Conservation (phyloP, 495 filamentous ascomycete genomes). For the Aspergillus baeticus region DNA sequence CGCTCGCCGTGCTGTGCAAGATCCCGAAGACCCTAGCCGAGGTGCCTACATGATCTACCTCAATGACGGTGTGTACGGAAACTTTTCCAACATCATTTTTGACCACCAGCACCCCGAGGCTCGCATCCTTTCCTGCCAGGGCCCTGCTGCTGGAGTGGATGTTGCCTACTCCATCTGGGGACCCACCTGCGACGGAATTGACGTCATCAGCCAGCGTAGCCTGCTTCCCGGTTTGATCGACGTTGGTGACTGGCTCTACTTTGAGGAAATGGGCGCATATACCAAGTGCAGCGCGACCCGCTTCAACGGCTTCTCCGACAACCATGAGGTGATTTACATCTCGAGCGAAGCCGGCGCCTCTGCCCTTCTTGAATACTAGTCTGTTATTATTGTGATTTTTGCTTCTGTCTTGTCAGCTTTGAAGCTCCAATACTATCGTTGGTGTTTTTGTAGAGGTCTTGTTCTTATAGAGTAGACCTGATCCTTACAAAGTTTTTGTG, state of each 20-base stretch:
- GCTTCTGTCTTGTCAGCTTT: not conserved
- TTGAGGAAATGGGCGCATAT: conserved; percentile 98
- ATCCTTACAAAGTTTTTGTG: not conserved
- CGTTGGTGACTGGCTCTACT: conserved; percentile 96
- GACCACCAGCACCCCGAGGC: conserved; percentile 92
- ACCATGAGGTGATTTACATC: conserved; percentile 90
- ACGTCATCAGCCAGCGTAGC: conserved; percentile 80
- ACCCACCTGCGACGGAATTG: conserved; percentile 95
- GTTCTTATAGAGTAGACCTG: conserved; percentile 2
- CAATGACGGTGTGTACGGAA: conserved; percentile 96
- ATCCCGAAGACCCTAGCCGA: conserved; percentile 51
- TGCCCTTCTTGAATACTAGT: conserved; percentile 64
- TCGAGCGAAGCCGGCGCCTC: conserved; percentile 86
- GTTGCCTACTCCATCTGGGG: conserved; percentile 93
- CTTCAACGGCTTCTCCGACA: conserved; percentile 97
- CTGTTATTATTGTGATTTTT: conserved; percentile 5
- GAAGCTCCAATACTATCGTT: not conserved
- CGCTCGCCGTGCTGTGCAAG: conserved; percentile 82
- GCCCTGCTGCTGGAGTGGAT: conserved; percentile 41
- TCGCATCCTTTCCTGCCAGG: conserved; percentile 68
- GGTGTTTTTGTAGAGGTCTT: not conserved
- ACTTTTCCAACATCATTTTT: conserved; percentile 98
- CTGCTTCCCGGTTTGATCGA: conserved; percentile 70
- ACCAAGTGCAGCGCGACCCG: conserved; percentile 94
- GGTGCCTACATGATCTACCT: conserved; percentile 92